Evolutionary conservation across 768 basidiomycete species (phyloP), one percentile per base, ranked within the genome.

Genomic region (Leucocoprinus leucothites): DNA sequence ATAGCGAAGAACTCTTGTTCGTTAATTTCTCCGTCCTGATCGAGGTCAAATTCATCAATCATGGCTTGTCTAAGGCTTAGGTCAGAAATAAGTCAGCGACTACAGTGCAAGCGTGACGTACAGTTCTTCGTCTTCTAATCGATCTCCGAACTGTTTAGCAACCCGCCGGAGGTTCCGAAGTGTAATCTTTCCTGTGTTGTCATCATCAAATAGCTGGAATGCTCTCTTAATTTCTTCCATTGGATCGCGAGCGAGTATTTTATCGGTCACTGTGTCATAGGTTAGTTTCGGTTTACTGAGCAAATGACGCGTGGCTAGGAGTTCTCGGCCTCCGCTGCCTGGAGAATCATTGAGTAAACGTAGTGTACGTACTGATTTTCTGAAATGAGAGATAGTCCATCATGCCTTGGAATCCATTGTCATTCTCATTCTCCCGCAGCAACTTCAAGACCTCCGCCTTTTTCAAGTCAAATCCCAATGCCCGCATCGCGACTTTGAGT

Each of bases 41-140:
- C 97, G 22, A 99, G 84, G 71, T 99, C 97, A 67, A 99, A 99
- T 72, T 99, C 97, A 64, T 99, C 97, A 66, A 99, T 99, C 97
- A 99, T 99, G 21, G 97, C 97, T 85, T 98, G 94, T 61, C 96
- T 98, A 61, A 24, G 43, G 35, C 49, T 26, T 26, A 40, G 19
- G 48, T 50, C n/a, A 50, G 16, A 38, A 31, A 11, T 34, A 25
- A 44, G 9, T 43, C 18, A 18, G 11, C 9, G 14, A 25, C 26
- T 36, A 14, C 35, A 24, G 8, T 4, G 46, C 31, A 40, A 56
- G 42, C 22, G 24, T 21, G 18, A 85, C 94, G 70, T 69, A 98
- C 95, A 98, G 75, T 66, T 98, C 97, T 56, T 98, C 95, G 61
- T 98, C 96, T 63, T 95, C 94, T 60, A 99, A 74, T 56, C 87